A percentile compares a stretch with the other conserved stretches of the same genome.
Conservation (phyloP, 257 asterid species). For the Paraleonurus japonicus region DNA sequence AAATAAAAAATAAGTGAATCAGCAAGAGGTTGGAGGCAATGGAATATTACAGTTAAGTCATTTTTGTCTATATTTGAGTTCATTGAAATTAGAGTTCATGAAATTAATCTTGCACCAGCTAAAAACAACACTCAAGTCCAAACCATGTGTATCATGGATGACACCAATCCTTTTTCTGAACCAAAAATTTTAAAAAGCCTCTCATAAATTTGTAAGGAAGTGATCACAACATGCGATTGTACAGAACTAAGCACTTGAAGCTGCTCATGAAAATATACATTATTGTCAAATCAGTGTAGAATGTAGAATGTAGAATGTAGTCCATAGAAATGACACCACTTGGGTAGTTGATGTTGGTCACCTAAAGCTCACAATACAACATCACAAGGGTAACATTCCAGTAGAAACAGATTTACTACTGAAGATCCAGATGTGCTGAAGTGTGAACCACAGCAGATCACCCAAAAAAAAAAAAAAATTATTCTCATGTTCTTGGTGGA, state of each 20-base stretch:
- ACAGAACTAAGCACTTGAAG: background rate
- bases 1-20: background rate
- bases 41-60: background rate
- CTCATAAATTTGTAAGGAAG: background rate
- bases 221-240: background rate
- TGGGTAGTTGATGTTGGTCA: background rate
- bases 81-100: background rate
- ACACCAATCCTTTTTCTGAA: background rate
- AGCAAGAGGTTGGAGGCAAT: background rate
- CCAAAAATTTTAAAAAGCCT: background rate
- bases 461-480: background rate
- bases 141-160: background rate
- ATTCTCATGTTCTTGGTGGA: background rate
- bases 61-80: background rate
- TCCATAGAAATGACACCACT: background rate
- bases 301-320: background rate
- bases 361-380: background rate
- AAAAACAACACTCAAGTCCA: background rate
- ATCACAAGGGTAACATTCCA: background rate
- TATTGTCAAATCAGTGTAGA: background rate
- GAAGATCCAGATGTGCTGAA: background rate
- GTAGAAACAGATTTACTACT: constrained; percentile 1
- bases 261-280: background rate
- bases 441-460: background rate
- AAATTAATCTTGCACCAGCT: background rate